Base-by-base conservation (phyloP, 352 stramenopile species). In the Aphanomyces astaci region DNA sequence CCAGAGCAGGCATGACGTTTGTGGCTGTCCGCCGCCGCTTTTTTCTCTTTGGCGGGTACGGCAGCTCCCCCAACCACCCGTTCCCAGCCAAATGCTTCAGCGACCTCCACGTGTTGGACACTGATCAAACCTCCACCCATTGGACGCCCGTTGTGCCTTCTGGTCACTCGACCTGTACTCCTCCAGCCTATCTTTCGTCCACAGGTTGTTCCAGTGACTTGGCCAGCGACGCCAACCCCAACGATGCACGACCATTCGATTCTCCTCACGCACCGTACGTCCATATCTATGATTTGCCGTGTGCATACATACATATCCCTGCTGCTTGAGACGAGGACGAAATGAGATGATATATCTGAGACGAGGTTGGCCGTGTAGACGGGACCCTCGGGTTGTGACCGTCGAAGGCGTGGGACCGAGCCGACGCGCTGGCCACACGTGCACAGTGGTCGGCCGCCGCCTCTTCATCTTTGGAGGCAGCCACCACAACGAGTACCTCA, bases 401-500 rank as follows among this genome's bases (percentile, higher is more conserved):
- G 73, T 98, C 17, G 76, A 92, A 45, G 95, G 95, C 11, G 76
- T 79, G 17, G 86, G 87, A 4, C 94, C 95, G 10, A 89, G 92
- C 22, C 82, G 89, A 25, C 81, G 95, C 64, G 94, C 95, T 3
- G 95, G 95, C 1, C 94, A 98, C 72, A 98, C 93, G 39, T 96
- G 92, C 53, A 97, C 94, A 4, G 89, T 97, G 1, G 85, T 98
- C 7, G 88, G 95, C 70, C 84, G 92, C 40, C 87, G 92, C 71
- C 90, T 98, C 22, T 96, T 97, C 64, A 75, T 98, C 3, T 98
- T 98, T 80, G 94, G 94, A 43, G 94, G 95, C 13, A 95, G 81
- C 2, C 96, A 88, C 56, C 89, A 89, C 10, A 88, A 84, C 64
- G 87, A 98, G 51, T 98, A 98, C 73, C 76, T 98, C 7, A 96